Evolutionary conservation across 2,329 filamentous ascomycete species (phyloP), one percentile per base, ranked within the genome.

Genomic region (Botryosphaeria dothidea): DNA sequence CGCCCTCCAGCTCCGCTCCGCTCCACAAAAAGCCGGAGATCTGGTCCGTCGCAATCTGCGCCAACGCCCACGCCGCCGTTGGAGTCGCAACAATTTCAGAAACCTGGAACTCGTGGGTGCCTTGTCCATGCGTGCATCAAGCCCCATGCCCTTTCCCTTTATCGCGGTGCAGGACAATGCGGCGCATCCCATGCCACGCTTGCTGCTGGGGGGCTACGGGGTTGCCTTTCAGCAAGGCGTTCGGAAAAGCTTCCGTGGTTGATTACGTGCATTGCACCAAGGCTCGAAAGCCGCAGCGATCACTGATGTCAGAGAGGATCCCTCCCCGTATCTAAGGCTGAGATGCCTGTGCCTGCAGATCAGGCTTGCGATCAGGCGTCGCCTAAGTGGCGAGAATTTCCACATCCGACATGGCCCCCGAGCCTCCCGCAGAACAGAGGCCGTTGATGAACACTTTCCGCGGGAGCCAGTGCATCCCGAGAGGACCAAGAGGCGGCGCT

Each of bases 1-100:
- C 41, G 7, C 19, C 49, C 21, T 54, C 51, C 48, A 45, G 41
- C 61, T 51, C 31, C 27, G 61, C 49, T 36, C 27, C 38, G 61
- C 61, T 63, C 61, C 61, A 63, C 61, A 63, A 63, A 63, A 52
- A 13, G 61, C 29, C 49, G 61, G 61, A 64, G 61, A 64, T 64
- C 61, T 36, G 49, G 27, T 46, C 49, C 61, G 48, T 62, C 48
- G 48, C 61, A 63, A 60, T 60, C 56, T 46, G 45, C 38, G 38
- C 41, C 41, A 36, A 43, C 54, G 54, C 54, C 54, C 56, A 41
- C 41, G 25, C 36, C 56, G 34, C 56, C 56, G 56, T 60, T 60
- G 41, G 36, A 31, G 41, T 27, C 49, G 56, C 27, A 34, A 34
- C 7, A 21, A 46, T 60, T 46, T 36, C 27, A 25, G 17, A 41